Evolutionary conservation across 176 grass and related monocot genomes (phyloP).

Genomic region (Elymus sibiricus): DNA sequence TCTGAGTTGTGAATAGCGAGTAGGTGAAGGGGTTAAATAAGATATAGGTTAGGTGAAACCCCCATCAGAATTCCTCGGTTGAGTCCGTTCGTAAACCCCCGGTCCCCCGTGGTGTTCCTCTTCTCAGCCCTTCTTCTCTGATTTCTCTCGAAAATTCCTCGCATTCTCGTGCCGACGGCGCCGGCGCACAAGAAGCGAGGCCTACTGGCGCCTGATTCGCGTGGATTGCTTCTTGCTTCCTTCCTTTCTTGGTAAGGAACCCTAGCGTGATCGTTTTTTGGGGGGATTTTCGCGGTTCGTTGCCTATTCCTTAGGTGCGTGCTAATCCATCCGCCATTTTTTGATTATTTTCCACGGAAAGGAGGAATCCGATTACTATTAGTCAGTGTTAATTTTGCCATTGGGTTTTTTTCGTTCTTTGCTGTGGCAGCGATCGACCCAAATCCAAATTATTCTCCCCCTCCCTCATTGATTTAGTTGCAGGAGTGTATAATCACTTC

Average conservation of each 20-base stretch:
- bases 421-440: not conserved
- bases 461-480: not conserved
- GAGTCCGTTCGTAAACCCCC: too few relatives aligned
- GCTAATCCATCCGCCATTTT: not conserved
- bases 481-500: not conserved
- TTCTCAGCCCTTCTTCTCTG: not conserved
- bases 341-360: too few relatives aligned
- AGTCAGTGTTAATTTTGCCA: not conserved
- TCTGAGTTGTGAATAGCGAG: too few relatives aligned
- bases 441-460: not conserved
- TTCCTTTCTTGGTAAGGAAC: not conserved
- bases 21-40: too few relatives aligned
- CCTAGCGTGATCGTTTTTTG: not conserved
- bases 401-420: not conserved
- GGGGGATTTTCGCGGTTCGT: not conserved
- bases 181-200: not conserved
- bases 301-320: not conserved
- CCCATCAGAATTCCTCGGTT: too few relatives aligned
- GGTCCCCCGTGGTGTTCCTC: not conserved
- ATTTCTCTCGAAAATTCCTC: not conserved
- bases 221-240: not conserved
- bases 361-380: too few relatives aligned
- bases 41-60: too few relatives aligned
- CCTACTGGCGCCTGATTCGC: not conserved
- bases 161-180: not conserved